Base-by-base conservation (phyloP, 75 land plant species). In the Azolla pinnata region DNA sequence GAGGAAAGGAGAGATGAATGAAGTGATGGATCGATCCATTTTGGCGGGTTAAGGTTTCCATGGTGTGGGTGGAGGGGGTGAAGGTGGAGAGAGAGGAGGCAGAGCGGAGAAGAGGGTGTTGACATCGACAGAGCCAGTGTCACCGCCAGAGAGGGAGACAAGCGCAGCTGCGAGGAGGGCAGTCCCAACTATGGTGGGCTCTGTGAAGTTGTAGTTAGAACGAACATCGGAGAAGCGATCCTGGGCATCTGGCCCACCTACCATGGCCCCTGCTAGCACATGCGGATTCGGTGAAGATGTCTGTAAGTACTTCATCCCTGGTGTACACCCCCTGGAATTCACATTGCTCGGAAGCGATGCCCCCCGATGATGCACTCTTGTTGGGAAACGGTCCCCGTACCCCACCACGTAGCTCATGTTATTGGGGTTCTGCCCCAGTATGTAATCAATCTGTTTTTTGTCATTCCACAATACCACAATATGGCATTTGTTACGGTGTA, bases 381-480 rank as follows among this genome's bases (percentile, higher is more conserved):
- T 88, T 33, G 93, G 93, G 44, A 81, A 88, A 54, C 78, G 75
- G 44, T 74, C 74, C 26, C 93, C 83, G 50, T 71, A 84, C 17
- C 93, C 93, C 24, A 79, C 91, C 18, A 87, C 44, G 46, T 88
- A 84, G 57, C 93, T 88, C 93, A 88, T 88, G 55, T 77, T 79
- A 60, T 60, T 57, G 21, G 93, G 93, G 63, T 88, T 88, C 40
- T 88, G 71, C 25, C 93, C 93, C 5, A 88, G 74, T n/a, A 88
- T 79, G 58, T 88, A 88, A 61, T 84, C 73, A 25, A 88, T 66
- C 89, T 88, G 79, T 60, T 16, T 34, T 38, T 24, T 57, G 20
- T 25, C 28, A 3, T 16, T 20, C 50, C 20, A 47, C 10, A 12
- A 18, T 47, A 7, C 20, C 3, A 16, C 20, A 9, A 47, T 4